Conservation (phyloP, 2,329 filamentous ascomycete species). For the Pyricularia sp. region DNA sequence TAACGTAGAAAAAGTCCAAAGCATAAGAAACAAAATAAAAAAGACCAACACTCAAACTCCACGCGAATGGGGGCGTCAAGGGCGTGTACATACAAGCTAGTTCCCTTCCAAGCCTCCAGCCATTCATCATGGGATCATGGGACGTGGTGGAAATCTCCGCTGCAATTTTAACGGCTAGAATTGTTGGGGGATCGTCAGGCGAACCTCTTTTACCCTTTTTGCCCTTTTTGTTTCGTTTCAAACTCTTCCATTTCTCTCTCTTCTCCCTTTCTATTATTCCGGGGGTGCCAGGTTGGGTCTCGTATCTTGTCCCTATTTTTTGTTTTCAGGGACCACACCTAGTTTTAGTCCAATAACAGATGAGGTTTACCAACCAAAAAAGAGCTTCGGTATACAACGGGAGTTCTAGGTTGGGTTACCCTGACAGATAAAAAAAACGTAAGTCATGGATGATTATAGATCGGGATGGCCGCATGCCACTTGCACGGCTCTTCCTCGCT, state of each 20-base stretch:
- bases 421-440: background rate
- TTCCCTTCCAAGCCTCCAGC: background rate
- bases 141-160: background rate
- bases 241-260: background rate
- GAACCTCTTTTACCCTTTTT: background rate
- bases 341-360: background rate
- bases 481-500: constrained; percentile 3
- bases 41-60: background rate
- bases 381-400: background rate
- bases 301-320: background rate
- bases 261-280: background rate
- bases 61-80: background rate
- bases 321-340: background rate
- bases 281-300: background rate
- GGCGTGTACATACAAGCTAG: background rate
- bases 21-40: background rate
- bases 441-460: background rate
- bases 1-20: background rate
- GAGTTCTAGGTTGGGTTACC: background rate
- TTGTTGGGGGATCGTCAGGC: background rate
- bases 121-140: background rate
- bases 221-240: background rate
- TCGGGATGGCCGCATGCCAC: constrained; percentile 1
- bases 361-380: background rate
- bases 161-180: background rate